phyloP scores from a whole-genome alignment of 2,329 filamentous ascomycete species.

The Ilyonectria destructans region DNA sequence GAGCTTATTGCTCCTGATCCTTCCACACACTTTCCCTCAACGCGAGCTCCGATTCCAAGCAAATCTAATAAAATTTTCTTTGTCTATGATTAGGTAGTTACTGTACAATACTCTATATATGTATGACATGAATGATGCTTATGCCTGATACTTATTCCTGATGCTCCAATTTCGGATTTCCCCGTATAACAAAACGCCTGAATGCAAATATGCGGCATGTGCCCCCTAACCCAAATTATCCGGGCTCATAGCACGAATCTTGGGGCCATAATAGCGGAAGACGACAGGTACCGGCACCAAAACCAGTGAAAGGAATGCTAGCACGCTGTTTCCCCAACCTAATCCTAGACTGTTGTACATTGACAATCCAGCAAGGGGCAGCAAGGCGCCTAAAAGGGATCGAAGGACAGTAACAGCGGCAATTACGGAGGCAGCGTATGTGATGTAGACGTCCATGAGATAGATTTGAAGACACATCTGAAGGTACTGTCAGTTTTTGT shows the following conservation, averaged over 20 bases:
- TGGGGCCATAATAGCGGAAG: slow-evolving; percentile 39
- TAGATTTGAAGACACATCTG: slow-evolving; percentile 58
- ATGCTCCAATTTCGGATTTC: neutral
- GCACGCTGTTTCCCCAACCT: slow-evolving; percentile 63
- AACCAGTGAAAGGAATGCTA: slow-evolving; percentile 61
- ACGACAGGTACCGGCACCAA: slow-evolving; percentile 38
- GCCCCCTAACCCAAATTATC: slow-evolving; percentile 37
- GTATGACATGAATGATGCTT: neutral
- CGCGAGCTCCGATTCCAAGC: neutral
- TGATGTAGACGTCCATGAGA: slow-evolving; percentile 52
- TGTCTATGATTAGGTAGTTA: slow-evolving; percentile 15
- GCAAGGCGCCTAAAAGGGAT: slow-evolving; percentile 77
- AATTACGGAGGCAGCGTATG: slow-evolving; percentile 51
- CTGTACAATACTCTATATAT: neutral
- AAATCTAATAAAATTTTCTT: neutral
- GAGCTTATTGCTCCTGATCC: slow-evolving; percentile 11
- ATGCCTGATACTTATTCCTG: neutral
- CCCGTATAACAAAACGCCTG: neutral
- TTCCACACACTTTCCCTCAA: neutral
- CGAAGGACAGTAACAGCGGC: slow-evolving; percentile 51
- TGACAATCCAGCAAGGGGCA: slow-evolving; percentile 71
- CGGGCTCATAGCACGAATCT: slow-evolving; percentile 44
- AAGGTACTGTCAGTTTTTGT: neutral
- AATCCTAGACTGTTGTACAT: slow-evolving; percentile 59
- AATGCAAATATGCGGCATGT: neutral